Conservation (phyloP, 495 filamentous ascomycete species). For the Neurospora sp. region DNA sequence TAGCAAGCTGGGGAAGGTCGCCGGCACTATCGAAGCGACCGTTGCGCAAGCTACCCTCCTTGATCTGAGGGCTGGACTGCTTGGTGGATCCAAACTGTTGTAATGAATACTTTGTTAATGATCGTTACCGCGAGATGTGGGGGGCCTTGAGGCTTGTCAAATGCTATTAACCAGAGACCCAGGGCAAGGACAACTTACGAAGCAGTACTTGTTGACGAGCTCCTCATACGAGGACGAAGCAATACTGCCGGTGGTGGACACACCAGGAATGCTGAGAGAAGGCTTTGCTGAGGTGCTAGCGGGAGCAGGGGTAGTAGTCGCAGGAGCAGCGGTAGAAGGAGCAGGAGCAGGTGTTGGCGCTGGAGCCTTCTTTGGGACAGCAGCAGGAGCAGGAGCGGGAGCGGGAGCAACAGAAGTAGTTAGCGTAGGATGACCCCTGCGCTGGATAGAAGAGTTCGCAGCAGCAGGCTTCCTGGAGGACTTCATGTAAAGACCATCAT, state of each 20-base stretch:
- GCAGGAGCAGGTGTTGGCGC: not conserved
- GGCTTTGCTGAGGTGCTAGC: conserved; percentile 7
- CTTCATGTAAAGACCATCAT: conserved; percentile 43
- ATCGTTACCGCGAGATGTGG: not conserved
- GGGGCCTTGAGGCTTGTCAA: conserved; percentile 9
- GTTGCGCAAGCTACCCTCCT: conserved; percentile 20
- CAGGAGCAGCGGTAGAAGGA: not conserved
- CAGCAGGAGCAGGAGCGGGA: not conserved
- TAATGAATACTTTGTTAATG: conserved; percentile 8
- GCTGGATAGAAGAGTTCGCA: conserved; percentile 2
- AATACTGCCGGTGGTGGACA: conserved; percentile 33
- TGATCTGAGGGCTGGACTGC: conserved; percentile 27
- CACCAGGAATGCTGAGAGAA: conserved; percentile 6
- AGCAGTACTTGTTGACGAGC: conserved; percentile 95
- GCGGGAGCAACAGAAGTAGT: not conserved
- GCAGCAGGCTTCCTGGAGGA: conserved; percentile 23
- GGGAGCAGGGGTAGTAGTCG: conserved; percentile 4
- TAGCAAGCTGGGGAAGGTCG: conserved; percentile 12
- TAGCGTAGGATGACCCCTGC: not conserved
- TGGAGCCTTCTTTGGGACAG: not conserved
- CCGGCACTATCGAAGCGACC: conserved; percentile 26
- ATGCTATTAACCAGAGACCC: not conserved
- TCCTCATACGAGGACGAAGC: conserved; percentile 85
- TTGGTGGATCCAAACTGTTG: conserved; percentile 38
- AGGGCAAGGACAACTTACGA: conserved; percentile 59